Base-by-base conservation (phyloP, 306 rosid genomes). In the Castanea sativa region DNA sequence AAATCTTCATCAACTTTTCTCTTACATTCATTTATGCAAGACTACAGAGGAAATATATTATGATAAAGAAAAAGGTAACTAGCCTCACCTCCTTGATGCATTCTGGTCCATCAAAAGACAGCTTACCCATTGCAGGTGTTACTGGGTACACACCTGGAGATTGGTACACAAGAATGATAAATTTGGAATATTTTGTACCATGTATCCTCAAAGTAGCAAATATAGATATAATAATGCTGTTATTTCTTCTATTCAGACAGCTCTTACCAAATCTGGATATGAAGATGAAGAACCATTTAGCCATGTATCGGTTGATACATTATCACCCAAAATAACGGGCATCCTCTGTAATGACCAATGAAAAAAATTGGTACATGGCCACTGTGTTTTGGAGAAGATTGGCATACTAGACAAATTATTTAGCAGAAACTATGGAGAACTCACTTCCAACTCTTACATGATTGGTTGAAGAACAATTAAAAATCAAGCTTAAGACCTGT, bases 291-390 rank as follows among this genome's bases (percentile, higher is more conserved):
- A 81, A 71, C 80, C 81, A 79, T 82, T 67, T 67, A 92, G 88
- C 98, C 98, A 95, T 23, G 84, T 74, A 81, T 91, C 92, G 12
- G 85, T 89, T 29, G 91, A 84, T 65, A 76, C 91, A 84, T 85
- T 88, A 86, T 86, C 89, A n/a, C 96, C 89, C 79, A 92, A 86
- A 81, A 94, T 88, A 79, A 91, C 94, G 61, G 98, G 98, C 98
- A 94, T 95, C 85, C 98, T 89, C 99, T 90, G 73, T 82, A 85
- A 33, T 51, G 68, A 45, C 73, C 68, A 74, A 41, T 82, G 80
- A 78, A 55, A 49, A 38, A 52, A 6, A 69, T 35, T 75, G 74
- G 73, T 65, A 75, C 45, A 41, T 13, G 18, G 79, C 67, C 70
- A 83, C 30, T 75, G 69, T 57, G 78, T 69, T 80, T 76, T 41